Percentiles rank a stretch among this genome's conserved stretches.
Evolutionary conservation across 2,329 filamentous ascomycete species (phyloP).

Genomic region (Ophiostoma perfectum): DNA sequence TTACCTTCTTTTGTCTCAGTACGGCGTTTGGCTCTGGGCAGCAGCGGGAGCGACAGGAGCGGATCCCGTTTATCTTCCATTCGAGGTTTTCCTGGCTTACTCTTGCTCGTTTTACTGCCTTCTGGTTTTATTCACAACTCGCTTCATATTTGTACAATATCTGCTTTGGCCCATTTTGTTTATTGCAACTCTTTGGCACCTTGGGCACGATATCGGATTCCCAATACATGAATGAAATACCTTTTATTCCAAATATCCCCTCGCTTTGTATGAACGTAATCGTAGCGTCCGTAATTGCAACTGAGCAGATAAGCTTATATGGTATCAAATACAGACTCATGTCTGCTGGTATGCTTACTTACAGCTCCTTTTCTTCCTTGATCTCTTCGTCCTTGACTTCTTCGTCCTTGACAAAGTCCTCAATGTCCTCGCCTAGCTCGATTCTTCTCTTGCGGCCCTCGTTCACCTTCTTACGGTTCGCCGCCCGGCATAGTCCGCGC

Average conservation of each 20-base stretch:
- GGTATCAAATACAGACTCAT: not conserved
- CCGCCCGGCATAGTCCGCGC: conserved; percentile 68
- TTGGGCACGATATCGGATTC: not conserved
- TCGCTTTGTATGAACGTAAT: not conserved
- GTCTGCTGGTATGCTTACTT: not conserved
- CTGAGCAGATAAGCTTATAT: not conserved
- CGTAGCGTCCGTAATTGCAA: not conserved
- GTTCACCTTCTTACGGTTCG: conserved; percentile 58
- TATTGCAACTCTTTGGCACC: no score
- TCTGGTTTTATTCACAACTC: not conserved
- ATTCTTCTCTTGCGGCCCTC: conserved; percentile 51
- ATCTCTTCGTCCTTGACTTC: conserved; percentile 6
- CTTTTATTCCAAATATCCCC: no score
- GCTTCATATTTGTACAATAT: not conserved
- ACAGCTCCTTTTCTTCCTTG: not conserved
- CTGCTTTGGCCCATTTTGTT: not conserved
- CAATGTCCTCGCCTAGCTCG: conserved; percentile 28
- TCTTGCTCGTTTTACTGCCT: not conserved
- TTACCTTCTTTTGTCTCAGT: not conserved
- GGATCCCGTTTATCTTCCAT: not conserved
- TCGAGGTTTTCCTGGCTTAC: not conserved
- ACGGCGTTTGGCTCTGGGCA: conserved; percentile 7
- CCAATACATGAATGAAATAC: not conserved
- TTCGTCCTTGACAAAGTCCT: conserved; percentile 31
- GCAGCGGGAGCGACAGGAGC: not conserved